phyloP scores from a whole-genome alignment of 331 rosid genomes.

The Stylosanthes scabra region DNA sequence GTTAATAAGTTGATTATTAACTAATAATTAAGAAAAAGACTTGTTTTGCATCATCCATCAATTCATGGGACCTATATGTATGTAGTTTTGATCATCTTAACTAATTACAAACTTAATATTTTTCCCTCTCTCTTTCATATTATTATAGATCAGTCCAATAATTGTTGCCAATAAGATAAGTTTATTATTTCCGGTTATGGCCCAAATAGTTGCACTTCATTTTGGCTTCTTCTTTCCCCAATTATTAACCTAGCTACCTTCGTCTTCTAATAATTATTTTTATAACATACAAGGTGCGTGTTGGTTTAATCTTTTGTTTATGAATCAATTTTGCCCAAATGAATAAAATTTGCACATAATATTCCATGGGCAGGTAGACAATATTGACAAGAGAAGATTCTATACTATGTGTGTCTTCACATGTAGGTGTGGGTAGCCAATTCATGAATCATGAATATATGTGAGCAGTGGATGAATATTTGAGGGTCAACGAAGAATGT shows the following conservation, averaged over 20 bases:
- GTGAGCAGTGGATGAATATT: no score
- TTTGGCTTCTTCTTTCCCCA: not conserved
- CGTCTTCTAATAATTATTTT: not conserved
- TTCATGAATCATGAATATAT: no score
- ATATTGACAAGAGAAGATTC: no score
- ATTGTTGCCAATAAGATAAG: not conserved
- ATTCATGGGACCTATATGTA: not conserved
- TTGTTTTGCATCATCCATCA: not conserved
- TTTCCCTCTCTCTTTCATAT: not conserved
- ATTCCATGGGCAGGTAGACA: slow-evolving; percentile 8
- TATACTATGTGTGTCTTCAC: no score
- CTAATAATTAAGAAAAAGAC: slow-evolving; percentile 1
- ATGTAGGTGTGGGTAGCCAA: no score
- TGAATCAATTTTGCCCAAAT: no score
- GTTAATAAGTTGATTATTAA: not conserved
- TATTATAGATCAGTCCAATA: not conserved
- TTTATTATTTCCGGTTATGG: not conserved
- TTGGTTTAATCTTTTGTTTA: not conserved
- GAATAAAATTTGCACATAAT: no score
- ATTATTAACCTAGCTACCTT: not conserved
- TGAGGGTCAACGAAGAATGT: no score
- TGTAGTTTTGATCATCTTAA: slow-evolving; percentile 5
- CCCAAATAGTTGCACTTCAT: no score
- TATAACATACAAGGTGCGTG: not conserved
- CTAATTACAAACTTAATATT: not conserved